Evolutionary conservation across 352 stramenopile species (phyloP), one percentile per base, ranked within the genome.

Genomic region (Globisporangium irregulare): DNA sequence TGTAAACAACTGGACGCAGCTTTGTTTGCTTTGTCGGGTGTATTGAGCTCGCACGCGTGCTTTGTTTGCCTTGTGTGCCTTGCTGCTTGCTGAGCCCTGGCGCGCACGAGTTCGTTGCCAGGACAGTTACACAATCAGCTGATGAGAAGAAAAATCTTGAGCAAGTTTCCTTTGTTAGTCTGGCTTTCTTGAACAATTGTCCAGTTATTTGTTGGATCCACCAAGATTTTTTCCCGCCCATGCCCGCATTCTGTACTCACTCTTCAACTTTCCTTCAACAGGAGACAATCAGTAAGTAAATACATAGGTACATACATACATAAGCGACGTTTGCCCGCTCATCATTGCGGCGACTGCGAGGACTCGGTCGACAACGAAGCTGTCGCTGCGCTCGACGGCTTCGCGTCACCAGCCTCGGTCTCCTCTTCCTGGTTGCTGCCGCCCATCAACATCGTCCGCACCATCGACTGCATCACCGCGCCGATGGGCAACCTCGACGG

Each of bases 391-490:
- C 8, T 54, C 54, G 25, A 15, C 54, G 4, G 38, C 9, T 59
- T 43, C 22, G 4, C 54, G 15, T 46, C 38, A 18, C 4, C 12
- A 46, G 4, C 32, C 24, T 61, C 25, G 15, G 3, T 4, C 36
- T 29, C 36, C 3, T 32, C 4, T 32, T 9, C 38, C 38, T 53
- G 34, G 22, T 59, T 27, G 48, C 7, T 56, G 38, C 38, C 12
- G 38, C 38, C 10, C 10, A 4, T 46, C 38, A 9, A 20, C n/a
- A 48, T 56, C 36, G 32, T 62, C 15, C 50, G 53, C 36, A 51
- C 56, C n/a, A 68, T 62, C 9, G 62, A 64, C 15, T 64, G 72
- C 60, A 60, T 59, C 24, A 64, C 60, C 70, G 63, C 70, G 78
- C 59, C 58, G 29, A 73, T 71, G 38, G 68, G 58, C 38, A 70